Percentiles rank a stretch among this genome's conserved stretches.
phyloP scores from a whole-genome alignment of 305 asterid species.

The Rubia tinctorum region DNA sequence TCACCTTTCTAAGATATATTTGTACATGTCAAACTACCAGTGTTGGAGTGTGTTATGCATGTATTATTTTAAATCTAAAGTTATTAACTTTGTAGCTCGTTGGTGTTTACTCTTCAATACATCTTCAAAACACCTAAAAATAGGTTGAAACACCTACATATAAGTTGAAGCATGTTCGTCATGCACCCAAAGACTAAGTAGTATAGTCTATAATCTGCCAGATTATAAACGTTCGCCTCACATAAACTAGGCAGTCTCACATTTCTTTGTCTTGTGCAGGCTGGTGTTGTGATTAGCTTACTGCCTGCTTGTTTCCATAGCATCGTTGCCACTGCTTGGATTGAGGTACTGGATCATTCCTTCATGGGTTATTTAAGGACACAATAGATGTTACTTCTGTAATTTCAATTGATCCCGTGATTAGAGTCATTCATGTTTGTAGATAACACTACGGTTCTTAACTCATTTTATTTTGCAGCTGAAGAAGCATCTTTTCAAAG shows the following conservation, averaged over 20 bases:
- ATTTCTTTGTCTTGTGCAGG: conserved; percentile 46
- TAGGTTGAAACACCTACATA: too few species aligned
- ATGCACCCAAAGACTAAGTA: too few species aligned
- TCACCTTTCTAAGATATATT: conserved; percentile 54
- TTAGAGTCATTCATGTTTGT: not conserved
- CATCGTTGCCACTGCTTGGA: conserved; percentile 72
- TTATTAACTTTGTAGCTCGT: not conserved
- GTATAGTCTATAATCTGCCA: too few species aligned
- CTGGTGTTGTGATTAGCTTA: conserved; percentile 86
- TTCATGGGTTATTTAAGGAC: conserved; percentile 1
- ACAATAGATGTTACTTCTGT: not conserved
- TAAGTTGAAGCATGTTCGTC: too few species aligned
- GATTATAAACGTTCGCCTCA: too few species aligned
- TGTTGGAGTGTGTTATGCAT: not conserved
- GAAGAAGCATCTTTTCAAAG: conserved; percentile 80
- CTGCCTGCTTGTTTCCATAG: conserved; percentile 88
- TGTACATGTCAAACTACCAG: not conserved
- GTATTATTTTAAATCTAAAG: not conserved
- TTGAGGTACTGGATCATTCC: conserved; percentile 50
- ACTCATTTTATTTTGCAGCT: conserved; percentile 45
- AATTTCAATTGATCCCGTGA: not conserved
- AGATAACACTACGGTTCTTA: not conserved
- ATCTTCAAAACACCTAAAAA: too few species aligned
- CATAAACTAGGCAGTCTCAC: not conserved
- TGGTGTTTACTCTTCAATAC: not conserved